Evolutionary conservation across 495 filamentous ascomycete genomes (phyloP).

Genomic region (Talaromyces liani): DNA sequence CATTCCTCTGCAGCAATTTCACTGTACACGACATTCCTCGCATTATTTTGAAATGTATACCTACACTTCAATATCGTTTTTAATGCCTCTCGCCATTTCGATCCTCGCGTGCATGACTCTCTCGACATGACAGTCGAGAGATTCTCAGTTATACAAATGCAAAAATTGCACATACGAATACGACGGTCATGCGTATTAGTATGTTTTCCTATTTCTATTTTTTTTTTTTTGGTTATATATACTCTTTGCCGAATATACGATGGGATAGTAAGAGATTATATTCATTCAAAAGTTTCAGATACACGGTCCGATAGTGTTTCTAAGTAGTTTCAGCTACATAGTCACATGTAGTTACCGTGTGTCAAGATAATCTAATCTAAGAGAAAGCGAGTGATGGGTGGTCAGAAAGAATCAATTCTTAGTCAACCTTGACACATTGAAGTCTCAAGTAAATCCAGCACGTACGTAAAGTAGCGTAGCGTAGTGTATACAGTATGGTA

Average conservation of each 20-base stretch:
- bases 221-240: neutral
- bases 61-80: neutral
- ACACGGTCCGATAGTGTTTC: neutral
- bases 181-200: neutral
- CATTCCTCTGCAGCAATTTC: neutral
- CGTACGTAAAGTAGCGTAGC: neutral
- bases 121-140: neutral
- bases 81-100: neutral
- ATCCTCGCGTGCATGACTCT: neutral
- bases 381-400: neutral
- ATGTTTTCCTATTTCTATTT: neutral
- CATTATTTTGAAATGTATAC: neutral
- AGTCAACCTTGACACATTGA: neutral
- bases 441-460: neutral
- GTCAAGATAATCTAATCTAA: neutral
- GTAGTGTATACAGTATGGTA: neutral
- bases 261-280: neutral
- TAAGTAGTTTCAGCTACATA: neutral
- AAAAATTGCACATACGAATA: slow-evolving; percentile 1
- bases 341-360: too few relatives aligned
- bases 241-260: neutral
- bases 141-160: neutral
- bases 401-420: neutral
- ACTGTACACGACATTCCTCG: neutral
- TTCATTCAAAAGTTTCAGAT: neutral